phyloP scores from a whole-genome alignment of 768 basidiomycete genomes.

The Suillus sp. region DNA sequence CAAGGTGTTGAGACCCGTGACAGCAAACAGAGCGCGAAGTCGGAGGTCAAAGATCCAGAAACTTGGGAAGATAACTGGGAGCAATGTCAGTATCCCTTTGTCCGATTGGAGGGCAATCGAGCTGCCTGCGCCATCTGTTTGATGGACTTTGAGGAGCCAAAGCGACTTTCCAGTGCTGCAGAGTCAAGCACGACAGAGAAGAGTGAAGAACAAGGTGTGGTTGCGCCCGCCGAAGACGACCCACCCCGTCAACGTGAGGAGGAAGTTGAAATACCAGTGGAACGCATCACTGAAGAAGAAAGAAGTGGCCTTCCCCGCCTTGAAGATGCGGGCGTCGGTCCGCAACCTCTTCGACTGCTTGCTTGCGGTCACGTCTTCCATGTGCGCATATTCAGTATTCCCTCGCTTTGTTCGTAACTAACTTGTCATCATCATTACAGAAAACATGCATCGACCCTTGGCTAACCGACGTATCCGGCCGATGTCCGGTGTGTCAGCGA shows the following conservation, averaged over 20 bases:
- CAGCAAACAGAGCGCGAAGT: conserved; percentile 14
- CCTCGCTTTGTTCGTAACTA: conserved; percentile 11
- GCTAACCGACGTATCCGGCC: conserved; percentile 81
- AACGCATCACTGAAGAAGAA: conserved; percentile 43
- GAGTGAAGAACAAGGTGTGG: conserved; percentile 16
- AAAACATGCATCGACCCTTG: conserved; percentile 91
- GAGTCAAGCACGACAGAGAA: conserved; percentile 34
- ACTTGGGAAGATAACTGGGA: conserved; percentile 85
- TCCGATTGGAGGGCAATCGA: conserved; percentile 78
- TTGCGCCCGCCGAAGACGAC: conserved; percentile 4
- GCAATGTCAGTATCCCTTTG: conserved; percentile 75
- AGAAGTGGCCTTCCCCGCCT: conserved; percentile 50
- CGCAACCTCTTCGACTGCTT: conserved; percentile 75
- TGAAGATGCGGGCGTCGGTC: conserved; percentile 72
- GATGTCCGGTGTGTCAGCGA: conserved; percentile 86
- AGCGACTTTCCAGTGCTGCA: conserved; percentile 28
- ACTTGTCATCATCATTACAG: conserved; percentile 37
- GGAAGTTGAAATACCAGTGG: conserved; percentile 34
- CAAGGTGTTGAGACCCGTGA: conserved; percentile 21
- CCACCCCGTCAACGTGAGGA: conserved; percentile 20
- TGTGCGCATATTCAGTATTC: conserved; percentile 47
- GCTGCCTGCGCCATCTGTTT: conserved; percentile 85
- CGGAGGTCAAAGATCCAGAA: conserved; percentile 35
- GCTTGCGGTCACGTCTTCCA: conserved; percentile 90
- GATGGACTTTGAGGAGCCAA: conserved; percentile 82